These are phyloP conservation scores for Geotrichum citri-aurantii DNA, from an alignment of 1,139 yeast species.

Conservation along the genomic window DNA sequence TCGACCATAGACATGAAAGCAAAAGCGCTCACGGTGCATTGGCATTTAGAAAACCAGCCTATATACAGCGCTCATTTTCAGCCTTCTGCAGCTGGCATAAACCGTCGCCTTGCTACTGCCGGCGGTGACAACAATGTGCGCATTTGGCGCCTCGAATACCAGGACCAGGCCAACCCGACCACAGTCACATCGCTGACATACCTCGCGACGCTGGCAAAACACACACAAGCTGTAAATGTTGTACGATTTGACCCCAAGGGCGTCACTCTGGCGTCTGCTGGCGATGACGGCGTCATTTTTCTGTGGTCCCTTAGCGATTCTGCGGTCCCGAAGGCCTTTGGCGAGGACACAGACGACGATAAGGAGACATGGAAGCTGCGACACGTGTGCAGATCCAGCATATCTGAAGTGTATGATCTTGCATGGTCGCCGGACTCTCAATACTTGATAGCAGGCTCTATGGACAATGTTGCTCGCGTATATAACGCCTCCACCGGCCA, in stretches of 20 bases:
- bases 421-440: conserved; percentile 85
- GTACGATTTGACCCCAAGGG: conserved; percentile 68
- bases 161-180: conserved; percentile 20
- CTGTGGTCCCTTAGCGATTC: conserved; percentile 56
- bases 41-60: conserved; percentile 80
- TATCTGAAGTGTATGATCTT: conserved; percentile 80
- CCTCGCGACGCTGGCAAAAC: conserved; percentile 73
- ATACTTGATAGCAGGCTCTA: conserved; percentile 78
- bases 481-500: conserved; percentile 55
- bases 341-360: conserved; percentile 42
- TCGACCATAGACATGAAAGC: conserved; percentile 44
- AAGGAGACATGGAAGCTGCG: conserved; percentile 68
- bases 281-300: conserved; percentile 87
- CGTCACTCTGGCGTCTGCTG: conserved; percentile 72
- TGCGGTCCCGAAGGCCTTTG: conserved; percentile 21
- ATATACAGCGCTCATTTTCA: conserved; percentile 81
- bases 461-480: conserved; percentile 78
- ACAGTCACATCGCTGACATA: conserved; percentile 46
- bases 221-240: conserved; percentile 90
- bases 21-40: conserved; percentile 60
- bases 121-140: conserved; percentile 93
- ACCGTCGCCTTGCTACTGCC: conserved; percentile 65
- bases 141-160: conserved; percentile 43
- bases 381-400: conserved; percentile 51
- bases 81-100: conserved; percentile 37